phyloP scores from a whole-genome alignment of 1,139 yeast species.

The Protomyces macrosporus region DNA sequence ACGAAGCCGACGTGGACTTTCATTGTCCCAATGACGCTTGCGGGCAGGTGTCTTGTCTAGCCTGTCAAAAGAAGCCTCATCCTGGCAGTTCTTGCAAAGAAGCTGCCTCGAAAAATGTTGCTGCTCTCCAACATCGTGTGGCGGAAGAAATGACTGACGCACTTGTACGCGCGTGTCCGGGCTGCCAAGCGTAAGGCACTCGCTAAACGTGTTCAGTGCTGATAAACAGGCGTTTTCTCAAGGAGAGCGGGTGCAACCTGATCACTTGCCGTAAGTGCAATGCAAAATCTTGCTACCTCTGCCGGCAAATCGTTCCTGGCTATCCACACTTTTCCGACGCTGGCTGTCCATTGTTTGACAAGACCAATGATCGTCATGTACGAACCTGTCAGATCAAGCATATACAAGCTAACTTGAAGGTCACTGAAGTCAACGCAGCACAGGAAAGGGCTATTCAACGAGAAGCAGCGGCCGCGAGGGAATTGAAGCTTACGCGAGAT shows the following conservation, averaged over 20 bases:
- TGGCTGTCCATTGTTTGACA: background rate
- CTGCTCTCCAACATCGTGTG: background rate
- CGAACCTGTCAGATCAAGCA: background rate
- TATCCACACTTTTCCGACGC: background rate
- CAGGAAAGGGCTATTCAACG: background rate
- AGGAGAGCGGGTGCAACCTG: background rate
- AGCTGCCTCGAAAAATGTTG: background rate
- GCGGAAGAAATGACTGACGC: background rate
- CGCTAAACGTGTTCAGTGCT: background rate
- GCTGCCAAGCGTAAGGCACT: background rate
- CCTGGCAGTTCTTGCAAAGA: background rate
- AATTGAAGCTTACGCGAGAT: too few relatives aligned
- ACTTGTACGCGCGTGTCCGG: background rate
- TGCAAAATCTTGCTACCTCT: background rate
- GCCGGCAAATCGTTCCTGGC: background rate
- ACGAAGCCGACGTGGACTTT: background rate
- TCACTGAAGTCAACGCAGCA: background rate
- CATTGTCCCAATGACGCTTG: background rate
- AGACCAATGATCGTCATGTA: background rate
- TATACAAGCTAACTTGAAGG: background rate
- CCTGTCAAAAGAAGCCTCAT: background rate
- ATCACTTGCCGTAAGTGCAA: background rate
- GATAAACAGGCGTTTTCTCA: background rate
- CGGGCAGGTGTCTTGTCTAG: background rate
- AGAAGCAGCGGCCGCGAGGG: too few relatives aligned